Base-by-base conservation (phyloP, 306 rosid genomes). In the Cyclanthera cordifolia region DNA sequence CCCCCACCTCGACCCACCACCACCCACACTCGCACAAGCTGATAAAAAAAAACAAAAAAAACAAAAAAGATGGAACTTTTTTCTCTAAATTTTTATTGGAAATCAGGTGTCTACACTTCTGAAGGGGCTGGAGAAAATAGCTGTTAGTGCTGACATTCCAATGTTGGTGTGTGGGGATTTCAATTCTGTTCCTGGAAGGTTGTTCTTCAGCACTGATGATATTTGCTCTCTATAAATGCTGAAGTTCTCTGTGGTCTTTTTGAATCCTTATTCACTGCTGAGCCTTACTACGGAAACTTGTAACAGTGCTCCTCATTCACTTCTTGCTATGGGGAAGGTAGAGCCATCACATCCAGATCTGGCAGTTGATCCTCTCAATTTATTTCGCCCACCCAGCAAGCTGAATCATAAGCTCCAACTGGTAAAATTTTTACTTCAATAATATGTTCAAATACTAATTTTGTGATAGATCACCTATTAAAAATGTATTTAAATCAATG, bases 151-250 rank as follows among this genome's bases (percentile, higher is more conserved):
- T 30, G 96, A 89, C 77, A 89, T 93, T 69, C 98, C 98, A 19
- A 93, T 93, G 94, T 67, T 93, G 84, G 96, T 93, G 58, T 93
- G 98, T 77, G 98, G 98, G 70, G 96, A 93, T 69, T 93, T 93
- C 74, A 93, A 87, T 77, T 93, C 98, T 2, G 81, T 84, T 76
- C 98, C 98, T 12, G 94, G 96, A 83, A 93, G 98, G 98, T 93
- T 53, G 69, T 84, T 71, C 71, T 39, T 20, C 16, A 32, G 10
- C 65, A 16, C 25, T 37, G 3, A 63, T 39, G 69, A 34, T 37
- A 34, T 60, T 60, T 58, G 13, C 27, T 60, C 32, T 23, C 28
- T 41, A 45, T 41, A 30, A 63, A 20, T 12, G 30, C 17, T 61
- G 50, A 17, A 0, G 50, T 20, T 61, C 50, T 39, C 9, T 60